Conservation (phyloP, 208 protist genomes). For the Leishmania amazonensis region DNA sequence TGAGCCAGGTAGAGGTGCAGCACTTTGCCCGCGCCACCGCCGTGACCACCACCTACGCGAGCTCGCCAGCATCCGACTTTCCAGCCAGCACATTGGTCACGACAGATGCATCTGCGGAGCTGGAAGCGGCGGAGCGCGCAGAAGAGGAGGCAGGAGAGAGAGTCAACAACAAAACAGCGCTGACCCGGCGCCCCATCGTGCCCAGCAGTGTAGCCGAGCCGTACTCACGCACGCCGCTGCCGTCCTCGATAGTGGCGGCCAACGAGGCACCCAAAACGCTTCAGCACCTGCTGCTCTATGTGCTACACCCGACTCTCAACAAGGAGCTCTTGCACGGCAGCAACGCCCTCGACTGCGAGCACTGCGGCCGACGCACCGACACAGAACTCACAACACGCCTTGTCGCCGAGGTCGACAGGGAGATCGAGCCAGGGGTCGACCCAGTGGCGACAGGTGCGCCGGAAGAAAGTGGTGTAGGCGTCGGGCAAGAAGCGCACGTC, state of each 20-base stretch:
- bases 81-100: not conserved
- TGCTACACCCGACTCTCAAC: slow-evolving; percentile 39
- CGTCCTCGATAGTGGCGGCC: not conserved
- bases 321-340: slow-evolving; percentile 57
- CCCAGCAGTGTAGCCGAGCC: not conserved
- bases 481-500: not conserved
- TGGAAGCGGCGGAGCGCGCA: not conserved
- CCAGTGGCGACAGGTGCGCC: not conserved
- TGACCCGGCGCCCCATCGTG: not conserved
- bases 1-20: slow-evolving; percentile 15
- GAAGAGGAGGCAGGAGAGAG: not conserved
- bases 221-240: not conserved
- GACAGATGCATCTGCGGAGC: not conserved
- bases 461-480: not conserved
- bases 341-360: slow-evolving; percentile 52
- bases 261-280: slow-evolving; percentile 18
- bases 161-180: not conserved
- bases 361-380: slow-evolving; percentile 40
- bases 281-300: slow-evolving; percentile 50
- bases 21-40: slow-evolving; percentile 25
- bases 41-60: slow-evolving; percentile 20
- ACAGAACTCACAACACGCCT: slow-evolving; percentile 44
- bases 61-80: not conserved
- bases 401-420: slow-evolving; percentile 13
- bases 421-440: not conserved